These are phyloP conservation scores for Backusella luteola DNA, from an alignment of 192 early-diverging fungal species.

Conservation along the genomic window DNA sequence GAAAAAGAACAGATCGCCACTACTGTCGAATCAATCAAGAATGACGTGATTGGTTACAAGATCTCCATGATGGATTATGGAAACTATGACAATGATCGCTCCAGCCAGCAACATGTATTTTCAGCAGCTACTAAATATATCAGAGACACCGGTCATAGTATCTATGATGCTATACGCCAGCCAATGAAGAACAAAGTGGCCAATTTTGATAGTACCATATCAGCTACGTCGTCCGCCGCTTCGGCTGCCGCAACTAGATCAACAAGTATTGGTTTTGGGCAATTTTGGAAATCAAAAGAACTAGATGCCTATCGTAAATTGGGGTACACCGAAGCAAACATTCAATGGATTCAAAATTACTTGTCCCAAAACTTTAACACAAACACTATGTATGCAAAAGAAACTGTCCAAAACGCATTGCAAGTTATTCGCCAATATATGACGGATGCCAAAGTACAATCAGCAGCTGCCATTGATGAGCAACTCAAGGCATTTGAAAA, in stretches of 20 bases:
- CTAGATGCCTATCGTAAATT: background rate
- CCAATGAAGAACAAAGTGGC: background rate
- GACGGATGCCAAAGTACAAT: background rate
- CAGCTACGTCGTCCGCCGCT: background rate
- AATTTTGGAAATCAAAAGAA: constrained; percentile 1
- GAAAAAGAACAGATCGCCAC: background rate
- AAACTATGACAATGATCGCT: background rate
- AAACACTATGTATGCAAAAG: background rate
- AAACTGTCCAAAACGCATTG: constrained; percentile 8
- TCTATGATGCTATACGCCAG: background rate
- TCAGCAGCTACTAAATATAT: background rate
- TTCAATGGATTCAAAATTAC: constrained; percentile 18
- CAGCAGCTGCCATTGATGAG: background rate
- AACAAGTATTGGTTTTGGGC: background rate
- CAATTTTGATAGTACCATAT: background rate
- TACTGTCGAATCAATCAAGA: background rate
- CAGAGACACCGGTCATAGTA: background rate
- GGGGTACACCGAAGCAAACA: constrained; percentile 16
- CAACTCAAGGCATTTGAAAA: background rate
- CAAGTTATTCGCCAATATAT: constrained; percentile 11
- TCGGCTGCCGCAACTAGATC: background rate
- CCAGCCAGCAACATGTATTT: background rate
- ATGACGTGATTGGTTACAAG: background rate
- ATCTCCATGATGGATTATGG: constrained; percentile 1
- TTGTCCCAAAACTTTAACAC: constrained; percentile 2